Evolutionary conservation across 2,329 filamentous ascomycete genomes (phyloP).

Genomic region (Rutstroemia sp.): DNA sequence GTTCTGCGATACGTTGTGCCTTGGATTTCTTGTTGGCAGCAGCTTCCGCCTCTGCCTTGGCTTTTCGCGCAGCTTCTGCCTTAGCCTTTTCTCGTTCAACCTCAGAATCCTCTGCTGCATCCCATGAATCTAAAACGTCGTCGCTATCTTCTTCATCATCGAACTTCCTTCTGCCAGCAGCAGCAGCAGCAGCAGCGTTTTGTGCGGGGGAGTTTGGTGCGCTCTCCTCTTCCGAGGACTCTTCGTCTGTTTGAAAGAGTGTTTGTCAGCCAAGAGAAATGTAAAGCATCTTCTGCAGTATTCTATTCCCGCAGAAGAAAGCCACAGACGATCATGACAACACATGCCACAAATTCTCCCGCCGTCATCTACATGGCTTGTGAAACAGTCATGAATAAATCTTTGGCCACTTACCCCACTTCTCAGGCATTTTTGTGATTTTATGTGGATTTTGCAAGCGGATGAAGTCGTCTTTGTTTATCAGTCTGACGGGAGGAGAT

Average conservation of each 20-base stretch:
- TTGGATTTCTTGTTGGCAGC: constrained; percentile 89
- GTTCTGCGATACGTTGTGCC: constrained; percentile 76
- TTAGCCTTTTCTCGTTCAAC: constrained; percentile 91
- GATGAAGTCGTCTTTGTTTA: neutral
- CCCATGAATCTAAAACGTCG: constrained; percentile 85
- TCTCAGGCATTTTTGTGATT: constrained; percentile 27
- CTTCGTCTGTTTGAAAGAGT: constrained; percentile 29
- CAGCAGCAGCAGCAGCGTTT: constrained; percentile 19
- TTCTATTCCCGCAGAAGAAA: no score
- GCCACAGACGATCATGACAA: no score
- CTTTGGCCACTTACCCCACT: constrained; percentile 28
- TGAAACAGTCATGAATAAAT: constrained; percentile 12
- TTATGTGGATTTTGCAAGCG: neutral
- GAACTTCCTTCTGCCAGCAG: constrained; percentile 53
- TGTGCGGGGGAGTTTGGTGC: constrained; percentile 40
- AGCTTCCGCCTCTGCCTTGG: constrained; percentile 81
- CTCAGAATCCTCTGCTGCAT: constrained; percentile 93
- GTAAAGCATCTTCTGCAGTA: constrained; percentile 10
- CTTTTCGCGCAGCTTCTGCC: constrained; percentile 78
- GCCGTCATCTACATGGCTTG: neutral
- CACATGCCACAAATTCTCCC: no score
- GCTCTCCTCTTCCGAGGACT: constrained; percentile 33
- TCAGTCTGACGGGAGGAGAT: neutral
- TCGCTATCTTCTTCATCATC: constrained; percentile 83
- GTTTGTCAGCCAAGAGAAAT: constrained; percentile 23